These are phyloP conservation scores for Colletotrichum zoysiae DNA, from an alignment of 2,329 filamentous ascomycete genomes.

Conservation along the genomic window DNA sequence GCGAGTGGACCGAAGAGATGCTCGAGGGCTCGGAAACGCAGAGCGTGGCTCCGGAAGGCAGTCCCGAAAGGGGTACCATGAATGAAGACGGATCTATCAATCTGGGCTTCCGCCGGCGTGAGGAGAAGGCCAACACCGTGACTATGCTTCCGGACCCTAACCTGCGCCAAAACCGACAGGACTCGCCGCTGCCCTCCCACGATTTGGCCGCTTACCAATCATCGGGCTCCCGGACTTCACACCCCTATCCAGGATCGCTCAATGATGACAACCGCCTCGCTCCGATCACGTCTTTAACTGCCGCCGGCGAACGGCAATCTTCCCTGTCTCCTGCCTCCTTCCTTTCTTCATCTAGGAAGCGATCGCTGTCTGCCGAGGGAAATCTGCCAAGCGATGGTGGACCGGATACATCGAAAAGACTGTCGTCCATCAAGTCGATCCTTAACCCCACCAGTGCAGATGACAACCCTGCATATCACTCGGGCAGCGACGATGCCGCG, in stretches of 20 bases:
- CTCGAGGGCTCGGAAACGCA: conserved; percentile 63
- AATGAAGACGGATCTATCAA: conserved; percentile 76
- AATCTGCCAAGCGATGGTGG: conserved; percentile 52
- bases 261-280: conserved; percentile 71
- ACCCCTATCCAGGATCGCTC: conserved; percentile 56
- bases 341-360: conserved; percentile 71
- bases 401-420: conserved; percentile 67
- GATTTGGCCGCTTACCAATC: conserved; percentile 67
- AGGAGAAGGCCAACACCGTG: conserved; percentile 57
- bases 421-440: conserved; percentile 82
- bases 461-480: conserved; percentile 44
- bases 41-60: conserved; percentile 53
- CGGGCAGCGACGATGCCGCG: conserved; percentile 52
- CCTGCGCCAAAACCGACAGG: conserved; percentile 57
- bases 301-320: conserved; percentile 63
- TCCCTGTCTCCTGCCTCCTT: conserved; percentile 73
- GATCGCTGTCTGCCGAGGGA: conserved; percentile 74
- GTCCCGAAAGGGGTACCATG: conserved; percentile 65
- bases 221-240: conserved; percentile 54
- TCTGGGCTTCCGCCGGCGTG: conserved; percentile 66
- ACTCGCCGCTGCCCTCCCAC: conserved; percentile 58
- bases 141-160: conserved; percentile 63
- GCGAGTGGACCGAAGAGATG: conserved; percentile 57
- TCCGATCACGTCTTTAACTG: conserved; percentile 63
- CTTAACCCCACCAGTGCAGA: conserved; percentile 67